Percentiles rank a stretch among this genome's conserved stretches.
phyloP scores from a whole-genome alignment of 1,284 basidiomycete species.

The Uromyces viciae-fabae region DNA sequence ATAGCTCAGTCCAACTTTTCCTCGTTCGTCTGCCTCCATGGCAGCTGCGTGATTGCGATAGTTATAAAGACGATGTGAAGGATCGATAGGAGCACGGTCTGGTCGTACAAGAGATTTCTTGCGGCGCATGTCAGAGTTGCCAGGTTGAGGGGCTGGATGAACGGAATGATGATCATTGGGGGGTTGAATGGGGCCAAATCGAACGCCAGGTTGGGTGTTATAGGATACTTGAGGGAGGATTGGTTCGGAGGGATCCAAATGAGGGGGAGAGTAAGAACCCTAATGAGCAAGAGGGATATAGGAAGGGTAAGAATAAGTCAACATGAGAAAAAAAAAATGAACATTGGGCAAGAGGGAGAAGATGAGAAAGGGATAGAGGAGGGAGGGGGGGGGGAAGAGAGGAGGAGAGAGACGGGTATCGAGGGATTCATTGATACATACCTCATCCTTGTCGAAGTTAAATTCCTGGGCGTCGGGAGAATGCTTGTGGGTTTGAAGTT shows the following conservation, averaged over 20 bases:
- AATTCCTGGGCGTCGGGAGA: constrained; percentile 13
- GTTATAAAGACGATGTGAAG: constrained; percentile 88
- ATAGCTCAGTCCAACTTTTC: constrained; percentile 27
- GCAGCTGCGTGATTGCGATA: constrained; percentile 85
- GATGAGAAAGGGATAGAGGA: not conserved
- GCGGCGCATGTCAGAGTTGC: constrained; percentile 59
- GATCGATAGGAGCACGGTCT: constrained; percentile 94
- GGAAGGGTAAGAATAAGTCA: not conserved
- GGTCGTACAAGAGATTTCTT: constrained; percentile 93
- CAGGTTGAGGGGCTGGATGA: not conserved
- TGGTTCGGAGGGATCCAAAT: constrained; percentile 13
- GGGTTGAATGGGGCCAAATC: not conserved
- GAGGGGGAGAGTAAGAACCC: constrained; percentile 23
- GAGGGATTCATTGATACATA: not conserved
- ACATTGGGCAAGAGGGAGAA: not conserved
- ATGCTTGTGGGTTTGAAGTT: not conserved
- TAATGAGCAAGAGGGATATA: too few species aligned
- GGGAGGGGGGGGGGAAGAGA: not conserved
- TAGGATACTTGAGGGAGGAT: not conserved
- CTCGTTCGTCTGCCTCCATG: constrained; percentile 64
- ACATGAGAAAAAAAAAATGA: not conserved
- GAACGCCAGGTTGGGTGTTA: not conserved
- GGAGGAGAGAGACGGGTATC: not conserved
- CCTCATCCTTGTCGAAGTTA: constrained; percentile 28
- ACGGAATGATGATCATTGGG: constrained; percentile 8